These are phyloP conservation scores for Bipolaris oryzae DNA, from an alignment of 2,329 filamentous ascomycete species.

Conservation along the genomic window DNA sequence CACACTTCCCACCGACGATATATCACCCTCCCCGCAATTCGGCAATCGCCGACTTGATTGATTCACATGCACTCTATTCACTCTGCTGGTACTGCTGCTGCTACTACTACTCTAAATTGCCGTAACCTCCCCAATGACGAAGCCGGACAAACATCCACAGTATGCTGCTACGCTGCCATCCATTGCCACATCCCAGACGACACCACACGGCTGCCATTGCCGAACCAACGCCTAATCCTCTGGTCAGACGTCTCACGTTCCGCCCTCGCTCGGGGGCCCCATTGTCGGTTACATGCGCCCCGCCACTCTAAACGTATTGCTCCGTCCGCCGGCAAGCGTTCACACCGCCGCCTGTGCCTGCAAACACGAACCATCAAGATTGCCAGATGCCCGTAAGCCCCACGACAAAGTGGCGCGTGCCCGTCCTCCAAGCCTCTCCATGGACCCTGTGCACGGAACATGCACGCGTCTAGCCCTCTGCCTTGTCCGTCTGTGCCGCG, in stretches of 20 bases:
- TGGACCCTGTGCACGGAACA: conserved; percentile 12
- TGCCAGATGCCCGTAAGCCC: conserved; percentile 1
- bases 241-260: conserved; percentile 17
- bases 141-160: background rate
- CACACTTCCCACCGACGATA: conserved; percentile 31
- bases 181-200: conserved; percentile 15
- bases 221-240: conserved; percentile 18
- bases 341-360: conserved; percentile 25
- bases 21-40: conserved; percentile 36
- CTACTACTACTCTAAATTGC: no score
- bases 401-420: conserved; percentile 1
- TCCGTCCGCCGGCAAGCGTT: conserved; percentile 26
- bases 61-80: background rate
- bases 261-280: conserved; percentile 18
- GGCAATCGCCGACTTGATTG: conserved; percentile 24
- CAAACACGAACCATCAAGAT: conserved; percentile 16
- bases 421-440: background rate
- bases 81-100: no score
- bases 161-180: conserved; percentile 12
- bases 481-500: conserved; percentile 11
- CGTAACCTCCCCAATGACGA: conserved; percentile 2
- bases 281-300: conserved; percentile 39
- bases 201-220: conserved; percentile 16
- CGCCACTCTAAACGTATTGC: conserved; percentile 20
- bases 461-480: background rate